These are phyloP conservation scores for Cocos nucifera DNA, from an alignment of 176 grass and related monocot genomes.

Conservation along the genomic window DNA sequence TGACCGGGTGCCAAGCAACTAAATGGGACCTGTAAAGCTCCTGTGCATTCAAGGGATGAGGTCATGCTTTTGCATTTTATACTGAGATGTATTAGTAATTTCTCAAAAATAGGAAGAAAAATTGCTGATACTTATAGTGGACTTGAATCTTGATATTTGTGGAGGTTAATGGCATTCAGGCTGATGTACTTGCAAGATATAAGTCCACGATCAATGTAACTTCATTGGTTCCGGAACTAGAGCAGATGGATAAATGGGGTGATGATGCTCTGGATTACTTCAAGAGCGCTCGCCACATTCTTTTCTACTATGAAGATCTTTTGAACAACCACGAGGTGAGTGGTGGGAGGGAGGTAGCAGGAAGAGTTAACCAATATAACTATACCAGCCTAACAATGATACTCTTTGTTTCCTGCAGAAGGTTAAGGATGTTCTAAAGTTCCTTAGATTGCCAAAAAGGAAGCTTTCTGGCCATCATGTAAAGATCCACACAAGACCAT, in stretches of 20 bases:
- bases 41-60: slow-evolving; percentile 55
- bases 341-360: too few relatives aligned
- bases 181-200: slow-evolving; percentile 73
- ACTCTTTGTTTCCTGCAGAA: slow-evolving; percentile 35
- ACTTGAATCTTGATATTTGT: neutral
- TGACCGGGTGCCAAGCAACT: slow-evolving; percentile 66
- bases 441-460: slow-evolving; percentile 60
- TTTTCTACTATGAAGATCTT: slow-evolving; percentile 93
- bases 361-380: neutral
- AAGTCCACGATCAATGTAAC: slow-evolving; percentile 57
- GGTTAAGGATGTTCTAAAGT: slow-evolving; percentile 66
- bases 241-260: slow-evolving; percentile 38
- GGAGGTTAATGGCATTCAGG: slow-evolving; percentile 30
- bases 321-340: slow-evolving; percentile 60
- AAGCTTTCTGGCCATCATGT: slow-evolving; percentile 66
- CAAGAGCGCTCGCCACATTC: slow-evolving; percentile 50
- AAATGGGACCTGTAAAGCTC: slow-evolving; percentile 83
- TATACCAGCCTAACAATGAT: too few relatives aligned
- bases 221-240: slow-evolving; percentile 48
- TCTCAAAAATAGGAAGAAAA: neutral
- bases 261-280: slow-evolving; percentile 55
- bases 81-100: too few relatives aligned
- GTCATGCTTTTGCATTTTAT: slow-evolving; percentile 19
- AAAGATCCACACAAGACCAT: slow-evolving; percentile 72
- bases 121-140: neutral